Evolutionary conservation across 352 stramenopile species (phyloP), one percentile per base, ranked within the genome.

Genomic region (Phytophthora citrophthora): DNA sequence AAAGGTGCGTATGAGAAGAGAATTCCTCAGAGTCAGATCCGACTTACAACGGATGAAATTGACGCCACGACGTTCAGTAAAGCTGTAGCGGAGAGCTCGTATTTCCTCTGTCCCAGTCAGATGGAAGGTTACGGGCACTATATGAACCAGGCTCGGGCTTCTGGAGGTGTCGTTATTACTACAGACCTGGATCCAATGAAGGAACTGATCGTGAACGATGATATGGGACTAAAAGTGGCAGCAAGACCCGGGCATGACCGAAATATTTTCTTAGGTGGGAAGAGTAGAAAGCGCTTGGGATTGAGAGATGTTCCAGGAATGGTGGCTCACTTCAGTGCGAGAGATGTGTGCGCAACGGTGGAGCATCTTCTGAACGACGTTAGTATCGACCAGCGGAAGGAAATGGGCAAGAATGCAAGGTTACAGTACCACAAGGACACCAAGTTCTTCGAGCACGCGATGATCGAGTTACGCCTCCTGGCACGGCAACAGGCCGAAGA

Each of bases 111-210:
- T 52, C 68, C 82, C n/a, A 91, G 82, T 68, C 52, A 64, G 23
- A 75, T 76, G 66, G 82, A 91, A 62, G 82, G 79, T 2, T 90
- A 83, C 44, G 81, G 80, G 10, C 81, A 90, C 68, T 90, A 90
- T 59, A 78, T 90, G 61, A 90, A 90, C 58, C 81, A 90, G 27
- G 78, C 78, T 27, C 74, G 77, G 8, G 81, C 81, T 15, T 64
- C 76, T 0, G 76, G 81, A 6, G 81, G 68, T 8, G 59, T 88
- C 10, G 76, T 90, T 32, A 43, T 90, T 45, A 81, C 78, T 2
- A 79, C 81, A 1, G 64, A 90, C 46, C 36, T 79, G 36, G 64
- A 75, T 31, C 81, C 81, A 4, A 86, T 90, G 78, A 88, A 85
- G 50, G 81, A 90, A 39, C 48, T 89, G 31, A 63, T 90, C 16